Evolutionary conservation across 257 asterid genomes (phyloP).

Genomic region (Solanum microdontum): DNA sequence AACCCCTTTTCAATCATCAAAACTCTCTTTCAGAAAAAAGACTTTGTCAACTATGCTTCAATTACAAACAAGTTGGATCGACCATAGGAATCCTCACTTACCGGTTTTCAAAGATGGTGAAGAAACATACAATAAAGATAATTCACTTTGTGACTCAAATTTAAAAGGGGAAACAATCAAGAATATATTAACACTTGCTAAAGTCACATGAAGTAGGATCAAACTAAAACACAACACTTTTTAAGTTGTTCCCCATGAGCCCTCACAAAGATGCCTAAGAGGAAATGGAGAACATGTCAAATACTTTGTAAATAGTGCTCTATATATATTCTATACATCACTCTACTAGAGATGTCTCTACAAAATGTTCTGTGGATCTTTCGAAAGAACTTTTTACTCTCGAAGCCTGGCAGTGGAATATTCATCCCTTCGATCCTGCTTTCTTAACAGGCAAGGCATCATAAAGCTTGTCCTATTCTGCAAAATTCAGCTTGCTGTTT

Average conservation of each 20-base stretch:
- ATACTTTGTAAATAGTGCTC: background rate
- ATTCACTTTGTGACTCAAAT: background rate
- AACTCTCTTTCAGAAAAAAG: background rate
- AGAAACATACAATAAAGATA: background rate
- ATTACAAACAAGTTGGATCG: background rate
- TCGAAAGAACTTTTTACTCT: background rate
- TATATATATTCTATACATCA: background rate
- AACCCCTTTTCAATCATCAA: background rate
- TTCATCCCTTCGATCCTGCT: background rate
- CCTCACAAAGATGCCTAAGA: background rate
- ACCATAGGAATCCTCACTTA: background rate
- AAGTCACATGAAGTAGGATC: background rate
- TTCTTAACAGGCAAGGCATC: background rate
- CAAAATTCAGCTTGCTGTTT: background rate
- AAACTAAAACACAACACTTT: background rate
- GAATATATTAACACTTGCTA: background rate
- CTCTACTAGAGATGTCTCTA: background rate
- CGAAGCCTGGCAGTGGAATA: background rate
- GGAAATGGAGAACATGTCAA: background rate
- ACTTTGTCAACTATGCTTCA: background rate
- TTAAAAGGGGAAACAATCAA: background rate
- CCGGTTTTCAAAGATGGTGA: background rate
- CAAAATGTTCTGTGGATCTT: background rate
- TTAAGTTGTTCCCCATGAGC: background rate
- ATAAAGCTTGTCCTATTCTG: background rate